These are phyloP conservation scores for Penicillium daleae DNA, from an alignment of 495 filamentous ascomycete genomes.

Conservation along the genomic window DNA sequence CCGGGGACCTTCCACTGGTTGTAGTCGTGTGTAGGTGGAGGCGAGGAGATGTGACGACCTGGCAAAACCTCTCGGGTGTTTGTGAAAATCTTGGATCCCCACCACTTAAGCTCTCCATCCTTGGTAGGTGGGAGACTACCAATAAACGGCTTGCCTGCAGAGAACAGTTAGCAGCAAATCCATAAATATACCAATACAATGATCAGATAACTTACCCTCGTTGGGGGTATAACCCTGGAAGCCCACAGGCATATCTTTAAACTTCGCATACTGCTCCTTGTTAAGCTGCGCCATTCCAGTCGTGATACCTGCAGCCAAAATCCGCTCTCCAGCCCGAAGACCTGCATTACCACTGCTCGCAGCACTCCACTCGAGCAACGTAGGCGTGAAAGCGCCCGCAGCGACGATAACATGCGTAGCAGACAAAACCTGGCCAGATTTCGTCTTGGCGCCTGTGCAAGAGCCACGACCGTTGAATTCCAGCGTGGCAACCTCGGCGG, in stretches of 20 bases:
- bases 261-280: slow-evolving; percentile 34
- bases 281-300: slow-evolving; percentile 48
- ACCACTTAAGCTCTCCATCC: slow-evolving; percentile 55
- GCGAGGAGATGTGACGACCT: slow-evolving; percentile 51
- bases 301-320: slow-evolving; percentile 59
- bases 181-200: background rate
- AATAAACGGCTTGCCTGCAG: slow-evolving; percentile 37
- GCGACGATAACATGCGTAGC: slow-evolving; percentile 56
- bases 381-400: slow-evolving; percentile 63
- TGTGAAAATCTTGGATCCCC: slow-evolving; percentile 54
- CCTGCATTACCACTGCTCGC: slow-evolving; percentile 41
- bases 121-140: slow-evolving; percentile 38
- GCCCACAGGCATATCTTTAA: slow-evolving; percentile 41
- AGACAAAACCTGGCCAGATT: slow-evolving; percentile 39
- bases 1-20: slow-evolving; percentile 55
- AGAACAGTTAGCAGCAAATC: slow-evolving; percentile 15
- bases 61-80: slow-evolving; percentile 51
- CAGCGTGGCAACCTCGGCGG: slow-evolving; percentile 48
- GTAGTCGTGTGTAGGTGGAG: slow-evolving; percentile 44
- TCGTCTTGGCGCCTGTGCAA: slow-evolving; percentile 53
- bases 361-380: slow-evolving; percentile 59
- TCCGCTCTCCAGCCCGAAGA: slow-evolving; percentile 54
- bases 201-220: slow-evolving; percentile 26
- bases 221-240: slow-evolving; percentile 42
- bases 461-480: slow-evolving; percentile 43